Percentiles rank a stretch among this genome's conserved stretches.
Conservation (phyloP, 371 early-diverging fungal species). For the Mycotypha africana region DNA sequence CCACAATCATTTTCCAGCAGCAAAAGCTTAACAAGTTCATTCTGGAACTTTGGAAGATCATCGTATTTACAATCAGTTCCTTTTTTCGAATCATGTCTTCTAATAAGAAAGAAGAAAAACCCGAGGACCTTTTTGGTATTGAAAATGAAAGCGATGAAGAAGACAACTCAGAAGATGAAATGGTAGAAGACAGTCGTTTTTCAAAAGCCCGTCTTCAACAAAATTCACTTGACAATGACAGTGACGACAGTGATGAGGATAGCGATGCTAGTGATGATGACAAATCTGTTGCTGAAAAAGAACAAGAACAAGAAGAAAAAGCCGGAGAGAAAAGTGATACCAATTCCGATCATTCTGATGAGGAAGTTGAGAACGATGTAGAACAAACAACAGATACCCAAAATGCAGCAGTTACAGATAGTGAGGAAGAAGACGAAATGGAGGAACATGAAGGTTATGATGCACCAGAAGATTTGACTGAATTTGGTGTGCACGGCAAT, state of each 20-base stretch:
- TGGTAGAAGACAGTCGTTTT: conserved; percentile 28
- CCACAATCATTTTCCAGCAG: no score
- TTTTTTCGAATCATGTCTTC: no score
- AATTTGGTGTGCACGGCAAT: conserved; percentile 7
- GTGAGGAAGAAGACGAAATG: not conserved
- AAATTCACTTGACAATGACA: conserved; percentile 12
- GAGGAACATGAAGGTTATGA: conserved; percentile 9
- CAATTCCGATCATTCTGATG: conserved; percentile 24
- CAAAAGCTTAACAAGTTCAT: no score
- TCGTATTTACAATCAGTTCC: no score
- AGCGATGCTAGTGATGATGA: conserved; percentile 21
- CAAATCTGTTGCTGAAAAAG: conserved; percentile 22
- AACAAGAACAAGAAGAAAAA: conserved; percentile 18
- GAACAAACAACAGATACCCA: not conserved
- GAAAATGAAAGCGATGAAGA: conserved; percentile 24
- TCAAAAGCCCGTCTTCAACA: conserved; percentile 18
- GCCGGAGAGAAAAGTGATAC: conserved; percentile 25
- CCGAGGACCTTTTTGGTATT: conserved; percentile 33
- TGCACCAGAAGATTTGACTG: conserved; percentile 4
- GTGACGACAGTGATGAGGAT: conserved; percentile 24
- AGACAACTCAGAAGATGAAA: conserved; percentile 12
- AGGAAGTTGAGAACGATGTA: conserved; percentile 12
- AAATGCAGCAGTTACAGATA: conserved; percentile 1
- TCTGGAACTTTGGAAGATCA: no score
- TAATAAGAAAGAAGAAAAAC: no score